Base-by-base conservation (phyloP, 2,329 filamentous ascomycete genomes). In the Gaeumannomyces sp. region DNA sequence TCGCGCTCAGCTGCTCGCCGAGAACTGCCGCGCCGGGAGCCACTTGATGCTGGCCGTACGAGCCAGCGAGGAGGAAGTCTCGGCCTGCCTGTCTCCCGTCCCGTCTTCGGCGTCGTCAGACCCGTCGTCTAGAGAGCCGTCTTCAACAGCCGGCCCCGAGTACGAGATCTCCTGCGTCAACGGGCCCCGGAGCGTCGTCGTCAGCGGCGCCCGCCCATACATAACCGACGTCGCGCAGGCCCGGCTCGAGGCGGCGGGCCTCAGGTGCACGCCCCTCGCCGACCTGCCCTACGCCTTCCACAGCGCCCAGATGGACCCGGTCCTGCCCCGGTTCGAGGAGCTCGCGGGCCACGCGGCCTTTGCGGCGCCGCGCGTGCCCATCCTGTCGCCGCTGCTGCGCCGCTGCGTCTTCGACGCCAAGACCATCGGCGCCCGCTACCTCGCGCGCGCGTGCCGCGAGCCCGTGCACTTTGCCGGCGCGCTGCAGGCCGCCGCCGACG, bases 391-490 rank as follows among this genome's bases (percentile, higher is more conserved):
- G 35, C 72, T 89, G 1, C 80, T 83, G 2, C 81, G 81, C 13
- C 77, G 81, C 27, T 31, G 66, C n/a, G 78, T 86, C 61, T 80
- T 87, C 38, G 78, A 79, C 45, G 79, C 84, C 57, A 77, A 72
- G 64, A 66, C 70, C 0, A 77, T 91, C 66, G 78, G 81, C 65
- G 80, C 83, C 0, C 77, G 80, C 0, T 92, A 92, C 72, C 78
- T 92, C 14, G 76, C 80, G 38, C 81, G 81, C 33, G 83, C 87
- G 62, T 84, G 85, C 4, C 82, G 89, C 1, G 83, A 90, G 70
- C 77, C 86, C 0, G 89, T 92, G 66, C 81, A 90, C 73, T 90
- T 92, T 73, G 76, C 80, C 64, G 80, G 77, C 16, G 86, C 83
- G 6, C 71, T 92, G 1, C 73, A 81, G 19, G 76, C 75, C 28